phyloP scores from a whole-genome alignment of 106 monocot genomes.

The Triglochin maritima region DNA sequence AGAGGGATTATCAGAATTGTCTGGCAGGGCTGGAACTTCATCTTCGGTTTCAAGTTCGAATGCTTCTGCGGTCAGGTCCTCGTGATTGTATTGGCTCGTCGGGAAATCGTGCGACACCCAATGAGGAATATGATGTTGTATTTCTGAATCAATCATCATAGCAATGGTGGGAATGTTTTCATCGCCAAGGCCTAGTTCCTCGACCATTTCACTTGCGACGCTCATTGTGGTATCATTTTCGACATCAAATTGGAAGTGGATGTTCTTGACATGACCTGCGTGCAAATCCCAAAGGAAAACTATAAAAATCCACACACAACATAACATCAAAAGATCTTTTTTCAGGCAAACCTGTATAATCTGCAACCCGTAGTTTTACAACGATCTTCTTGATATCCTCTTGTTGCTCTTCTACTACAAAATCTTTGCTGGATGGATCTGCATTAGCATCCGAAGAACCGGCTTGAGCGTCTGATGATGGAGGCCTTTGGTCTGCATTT shows the following conservation, averaged over 20 bases:
- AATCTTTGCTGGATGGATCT: constrained; percentile 19
- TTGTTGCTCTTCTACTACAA: constrained; percentile 42
- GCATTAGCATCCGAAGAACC: background rate
- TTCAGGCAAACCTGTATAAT: constrained; percentile 42
- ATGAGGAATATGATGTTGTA: constrained; percentile 44
- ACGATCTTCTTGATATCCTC: constrained; percentile 45
- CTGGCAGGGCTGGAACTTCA: constrained; percentile 23
- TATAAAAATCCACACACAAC: background rate
- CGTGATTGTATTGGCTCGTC: constrained; percentile 10
- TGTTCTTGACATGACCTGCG: constrained; percentile 46
- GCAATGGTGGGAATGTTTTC: constrained; percentile 64
- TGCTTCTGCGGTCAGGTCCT: background rate
- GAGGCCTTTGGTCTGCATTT: background rate
- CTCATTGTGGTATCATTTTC: constrained; percentile 52
- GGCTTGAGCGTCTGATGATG: background rate
- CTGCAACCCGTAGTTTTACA: constrained; percentile 41
- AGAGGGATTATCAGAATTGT: constrained; percentile 12
- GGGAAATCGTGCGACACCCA: constrained; percentile 22
- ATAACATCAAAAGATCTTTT: background rate
- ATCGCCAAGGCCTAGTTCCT: constrained; percentile 43
- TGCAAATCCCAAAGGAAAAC: background rate
- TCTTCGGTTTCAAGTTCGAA: constrained; percentile 21
- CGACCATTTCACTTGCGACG: constrained; percentile 69
- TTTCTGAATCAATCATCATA: constrained; percentile 64
- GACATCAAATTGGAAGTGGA: constrained; percentile 68